Evolutionary conservation across 169 alveolate species (phyloP), one percentile per base, ranked within the genome.

Genomic region (Plasmodium cynomolgi): DNA sequence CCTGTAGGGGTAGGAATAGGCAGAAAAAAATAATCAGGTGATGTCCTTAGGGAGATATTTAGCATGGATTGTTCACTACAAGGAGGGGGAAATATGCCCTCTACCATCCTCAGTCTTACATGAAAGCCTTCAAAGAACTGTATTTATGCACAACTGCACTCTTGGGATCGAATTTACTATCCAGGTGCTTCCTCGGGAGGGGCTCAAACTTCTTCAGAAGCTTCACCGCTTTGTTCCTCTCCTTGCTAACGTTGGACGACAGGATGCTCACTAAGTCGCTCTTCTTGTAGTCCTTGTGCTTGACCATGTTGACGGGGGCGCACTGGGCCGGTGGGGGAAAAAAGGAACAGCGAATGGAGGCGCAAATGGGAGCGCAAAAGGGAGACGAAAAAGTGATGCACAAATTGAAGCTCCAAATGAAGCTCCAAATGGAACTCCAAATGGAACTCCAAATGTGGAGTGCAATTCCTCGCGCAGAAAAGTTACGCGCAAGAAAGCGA

Each of bases 181-280:
- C 97, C 58, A 96, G 81, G 77, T 96, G 97, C 73, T 96, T 96
- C 93, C 92, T 95, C 3, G 97, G 97, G 39, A 95, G 93, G 11
- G 97, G 97, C 84, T 96, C 97, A 71, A 96, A 96, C 84, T 95
- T 96, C 77, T 95, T 96, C 73, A 96, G 82, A 44, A 96, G 75
- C 50, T 96, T 96, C 26, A 96, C 97, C 0, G 97, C 97, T 71
- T 73, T 90, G 83, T 96, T 96, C 84, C 95, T 95, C 54, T 96
- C 97, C 94, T 93, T 96, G 23, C 95, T 93, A 7, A 96, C 75
- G 68, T 92, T 92, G 3, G 96, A 86, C 6, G 97, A 91, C 72
- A 96, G 86, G 37, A 96, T 77, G 37, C 95, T 95, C 11, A 96
- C 83, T n/a, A 96, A 92, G 72, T 96, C 97, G 41, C 96, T 94